Evolutionary conservation across 441 rosid species (phyloP).

Genomic region (Arabidopsis lyrata): DNA sequence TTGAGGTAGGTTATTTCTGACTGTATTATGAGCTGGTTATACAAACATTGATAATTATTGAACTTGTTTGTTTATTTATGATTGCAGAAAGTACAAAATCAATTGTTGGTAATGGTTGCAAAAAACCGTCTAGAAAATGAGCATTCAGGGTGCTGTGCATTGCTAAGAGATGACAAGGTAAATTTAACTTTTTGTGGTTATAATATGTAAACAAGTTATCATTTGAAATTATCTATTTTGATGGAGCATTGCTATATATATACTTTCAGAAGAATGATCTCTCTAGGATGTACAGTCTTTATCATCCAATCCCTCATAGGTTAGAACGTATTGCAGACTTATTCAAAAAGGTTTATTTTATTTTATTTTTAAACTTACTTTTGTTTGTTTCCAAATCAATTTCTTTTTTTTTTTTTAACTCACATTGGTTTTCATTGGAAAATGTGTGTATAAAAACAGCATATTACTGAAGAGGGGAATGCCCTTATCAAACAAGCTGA

Average conservation of each 20-base stretch:
- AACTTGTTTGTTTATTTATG: constrained; percentile 2
- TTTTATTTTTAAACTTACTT: not conserved
- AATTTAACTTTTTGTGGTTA: not conserved
- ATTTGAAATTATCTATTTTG: not conserved
- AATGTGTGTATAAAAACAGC: constrained; percentile 52
- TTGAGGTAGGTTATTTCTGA: constrained; percentile 56
- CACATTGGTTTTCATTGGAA: constrained; percentile 1
- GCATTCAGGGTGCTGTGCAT: constrained; percentile 82
- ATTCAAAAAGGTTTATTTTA: constrained; percentile 72
- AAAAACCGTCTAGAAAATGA: constrained; percentile 78
- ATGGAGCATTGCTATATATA: constrained; percentile 17
- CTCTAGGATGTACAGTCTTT: constrained; percentile 92
- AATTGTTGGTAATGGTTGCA: constrained; percentile 64
- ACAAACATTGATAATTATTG: no score
- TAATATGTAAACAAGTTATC: not conserved
- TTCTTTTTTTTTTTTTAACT: not conserved
- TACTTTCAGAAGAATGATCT: constrained; percentile 76
- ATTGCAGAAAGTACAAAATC: constrained; percentile 86
- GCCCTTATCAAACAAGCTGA: constrained; percentile 88
- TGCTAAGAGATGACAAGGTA: constrained; percentile 91
- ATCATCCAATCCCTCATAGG: constrained; percentile 64
- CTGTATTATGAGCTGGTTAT: no score
- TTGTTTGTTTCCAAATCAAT: not conserved
- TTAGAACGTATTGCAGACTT: constrained; percentile 75
- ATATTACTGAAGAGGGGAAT: constrained; percentile 80